Evolutionary conservation across 257 asterid species (phyloP).

Genomic region (Lithospermum erythrorhizon): DNA sequence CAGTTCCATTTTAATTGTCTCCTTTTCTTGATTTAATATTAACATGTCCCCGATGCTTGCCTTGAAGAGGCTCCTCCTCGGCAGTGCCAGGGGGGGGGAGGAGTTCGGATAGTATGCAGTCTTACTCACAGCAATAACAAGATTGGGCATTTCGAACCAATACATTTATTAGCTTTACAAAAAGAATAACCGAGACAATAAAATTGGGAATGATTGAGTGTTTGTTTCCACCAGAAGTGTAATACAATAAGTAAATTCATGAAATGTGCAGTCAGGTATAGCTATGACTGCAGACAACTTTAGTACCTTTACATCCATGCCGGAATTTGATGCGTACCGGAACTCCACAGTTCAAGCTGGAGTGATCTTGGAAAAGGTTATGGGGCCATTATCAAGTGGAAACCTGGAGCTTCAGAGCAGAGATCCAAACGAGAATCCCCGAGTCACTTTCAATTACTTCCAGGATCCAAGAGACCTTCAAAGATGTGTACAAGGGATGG

Average conservation of each 20-base stretch:
- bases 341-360: conserved; percentile 21
- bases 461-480: conserved; percentile 50
- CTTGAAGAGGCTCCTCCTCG: too few species aligned
- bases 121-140: too few species aligned
- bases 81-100: too few species aligned
- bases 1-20: too few species aligned
- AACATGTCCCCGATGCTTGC: too few species aligned
- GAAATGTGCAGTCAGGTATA: background rate
- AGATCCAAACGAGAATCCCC: conserved; percentile 56
- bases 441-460: conserved; percentile 69
- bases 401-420: conserved; percentile 39
- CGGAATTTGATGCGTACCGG: background rate
- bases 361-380: conserved; percentile 43
- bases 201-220: too few species aligned
- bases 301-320: conserved; percentile 5
- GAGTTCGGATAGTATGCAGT: too few species aligned
- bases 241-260: background rate
- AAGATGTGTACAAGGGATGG: conserved; percentile 55
- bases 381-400: conserved; percentile 62
- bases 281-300: conserved; percentile 5
- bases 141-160: too few species aligned
- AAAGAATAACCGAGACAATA: too few species aligned
- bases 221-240: too few species aligned
- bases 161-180: too few species aligned
- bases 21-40: too few species aligned